A percentile compares a stretch with the other conserved stretches of the same genome.
These are phyloP conservation scores for Clohesyomyces aquaticus DNA, from an alignment of 495 filamentous ascomycete genomes.

Conservation along the genomic window DNA sequence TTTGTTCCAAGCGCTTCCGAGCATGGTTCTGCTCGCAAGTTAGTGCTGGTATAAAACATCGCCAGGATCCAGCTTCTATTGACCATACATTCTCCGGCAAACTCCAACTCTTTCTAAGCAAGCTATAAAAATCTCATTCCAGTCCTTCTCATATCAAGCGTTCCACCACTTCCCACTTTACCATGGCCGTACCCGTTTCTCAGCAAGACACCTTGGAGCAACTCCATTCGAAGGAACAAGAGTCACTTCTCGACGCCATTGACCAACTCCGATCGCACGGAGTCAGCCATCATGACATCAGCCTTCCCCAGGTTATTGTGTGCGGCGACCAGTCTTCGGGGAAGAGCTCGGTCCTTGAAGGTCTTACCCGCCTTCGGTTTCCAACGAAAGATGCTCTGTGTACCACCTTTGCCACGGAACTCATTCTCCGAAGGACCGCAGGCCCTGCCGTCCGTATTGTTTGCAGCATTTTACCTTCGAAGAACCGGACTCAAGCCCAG, in stretches of 20 bases:
- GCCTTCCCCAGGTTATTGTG: slow-evolving; percentile 71
- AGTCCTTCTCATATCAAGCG: not conserved
- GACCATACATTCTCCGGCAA: too few species aligned
- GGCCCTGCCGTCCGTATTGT: slow-evolving; percentile 8
- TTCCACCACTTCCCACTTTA: too few species aligned
- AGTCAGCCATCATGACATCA: slow-evolving; percentile 55
- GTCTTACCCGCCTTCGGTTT: slow-evolving; percentile 70
- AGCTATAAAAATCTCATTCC: too few species aligned
- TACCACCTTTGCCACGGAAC: slow-evolving; percentile 70
- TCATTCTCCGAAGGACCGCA: slow-evolving; percentile 52
- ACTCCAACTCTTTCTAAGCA: too few species aligned
- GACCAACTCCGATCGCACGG: slow-evolving; percentile 61
- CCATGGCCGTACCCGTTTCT: not conserved
- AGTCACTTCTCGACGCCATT: slow-evolving; percentile 58
- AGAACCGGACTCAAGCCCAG: slow-evolving; percentile 33
- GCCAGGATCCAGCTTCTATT: too few species aligned
- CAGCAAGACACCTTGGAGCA: slow-evolving; percentile 37
- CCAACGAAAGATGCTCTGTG: slow-evolving; percentile 64
- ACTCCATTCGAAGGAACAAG: slow-evolving; percentile 39
- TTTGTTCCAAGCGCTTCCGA: too few species aligned
- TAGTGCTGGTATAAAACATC: too few species aligned
- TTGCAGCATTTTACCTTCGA: slow-evolving; percentile 42
- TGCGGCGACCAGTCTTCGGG: slow-evolving; percentile 73
- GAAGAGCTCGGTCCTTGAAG: slow-evolving; percentile 75
- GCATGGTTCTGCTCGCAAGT: too few species aligned